Percentiles rank a stretch among this genome's conserved stretches.
Conservation (phyloP, 2,329 filamentous ascomycete genomes). For the Clarireedia paspali region DNA sequence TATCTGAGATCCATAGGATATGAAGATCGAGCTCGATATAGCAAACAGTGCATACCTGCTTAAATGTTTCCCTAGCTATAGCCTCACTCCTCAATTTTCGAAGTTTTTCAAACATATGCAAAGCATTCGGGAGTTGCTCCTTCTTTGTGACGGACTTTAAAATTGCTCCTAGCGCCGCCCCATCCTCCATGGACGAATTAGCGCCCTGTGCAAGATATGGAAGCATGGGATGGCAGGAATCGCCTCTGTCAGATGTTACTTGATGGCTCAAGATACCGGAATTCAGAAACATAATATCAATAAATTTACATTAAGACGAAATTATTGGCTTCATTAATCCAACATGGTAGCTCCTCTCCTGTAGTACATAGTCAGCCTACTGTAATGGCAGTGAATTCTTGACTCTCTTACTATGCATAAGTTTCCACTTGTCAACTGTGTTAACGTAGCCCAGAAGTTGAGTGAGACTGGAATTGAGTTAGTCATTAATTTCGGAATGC, state of each 20-base stretch:
- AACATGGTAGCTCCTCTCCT: neutral
- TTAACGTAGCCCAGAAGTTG: neutral
- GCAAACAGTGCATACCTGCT: too few relatives aligned
- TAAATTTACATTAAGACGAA: too few relatives aligned
- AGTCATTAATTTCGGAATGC: neutral
- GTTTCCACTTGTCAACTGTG: neutral
- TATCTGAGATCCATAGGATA: too few relatives aligned
- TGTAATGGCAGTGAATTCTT: too few relatives aligned
- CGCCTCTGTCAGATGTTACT: neutral
- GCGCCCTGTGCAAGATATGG: neutral
- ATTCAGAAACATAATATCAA: too few relatives aligned
- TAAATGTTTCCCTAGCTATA: neutral
- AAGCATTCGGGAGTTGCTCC: neutral
- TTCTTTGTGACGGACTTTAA: slow-evolving; percentile 25
- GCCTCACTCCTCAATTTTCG: neutral
- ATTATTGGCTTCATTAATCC: too few relatives aligned
- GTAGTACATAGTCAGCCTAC: neutral
- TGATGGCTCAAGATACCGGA: too few relatives aligned
- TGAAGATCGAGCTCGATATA: too few relatives aligned
- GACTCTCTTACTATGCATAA: neutral
- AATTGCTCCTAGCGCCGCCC: slow-evolving; percentile 47
- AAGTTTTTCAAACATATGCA: neutral
- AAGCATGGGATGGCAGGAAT: neutral
- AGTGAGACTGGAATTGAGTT: neutral
- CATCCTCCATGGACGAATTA: slow-evolving; percentile 50